Percentiles rank a stretch among this genome's conserved stretches.
phyloP scores from a whole-genome alignment of 73 alveolate genomes.

The Tetrahymena borealis region DNA sequence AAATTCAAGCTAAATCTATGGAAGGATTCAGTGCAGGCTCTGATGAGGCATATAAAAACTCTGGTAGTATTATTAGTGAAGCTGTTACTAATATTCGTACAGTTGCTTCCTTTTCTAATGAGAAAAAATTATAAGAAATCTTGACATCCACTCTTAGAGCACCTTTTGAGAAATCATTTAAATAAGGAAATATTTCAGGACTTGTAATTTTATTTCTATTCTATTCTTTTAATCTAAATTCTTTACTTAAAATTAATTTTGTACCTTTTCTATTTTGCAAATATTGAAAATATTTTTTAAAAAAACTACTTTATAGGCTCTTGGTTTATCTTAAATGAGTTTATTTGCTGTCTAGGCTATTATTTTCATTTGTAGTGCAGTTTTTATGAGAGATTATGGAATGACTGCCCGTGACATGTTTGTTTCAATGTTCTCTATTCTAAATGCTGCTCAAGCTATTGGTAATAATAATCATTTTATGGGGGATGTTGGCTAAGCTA shows the following conservation, averaged over 20 bases:
- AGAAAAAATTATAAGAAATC: slow-evolving; percentile 42
- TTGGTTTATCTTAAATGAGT: slow-evolving; percentile 64
- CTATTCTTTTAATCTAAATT: too few species aligned
- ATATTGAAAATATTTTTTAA: too few species aligned
- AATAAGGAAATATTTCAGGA: slow-evolving; percentile 62
- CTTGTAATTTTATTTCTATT: too few species aligned
- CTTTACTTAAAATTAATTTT: too few species aligned
- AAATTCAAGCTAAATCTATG: slow-evolving; percentile 43
- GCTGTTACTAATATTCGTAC: slow-evolving; percentile 36
- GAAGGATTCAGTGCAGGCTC: slow-evolving; percentile 42
- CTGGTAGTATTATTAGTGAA: slow-evolving; percentile 15
- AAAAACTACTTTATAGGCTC: too few species aligned
- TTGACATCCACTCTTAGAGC: slow-evolving; percentile 34
- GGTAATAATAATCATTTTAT: slow-evolving; percentile 66
- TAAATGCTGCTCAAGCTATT: slow-evolving; percentile 71
- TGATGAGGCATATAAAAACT: slow-evolving; percentile 7
- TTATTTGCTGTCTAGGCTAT: slow-evolving; percentile 60
- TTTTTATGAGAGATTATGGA: slow-evolving; percentile 46
- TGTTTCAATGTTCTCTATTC: slow-evolving; percentile 60
- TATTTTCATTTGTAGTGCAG: slow-evolving; percentile 63
- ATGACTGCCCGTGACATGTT: slow-evolving; percentile 50
- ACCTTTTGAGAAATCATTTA: slow-evolving; percentile 33
- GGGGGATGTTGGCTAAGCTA: slow-evolving; percentile 70
- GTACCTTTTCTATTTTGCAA: too few species aligned
- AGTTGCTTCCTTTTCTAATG: slow-evolving; percentile 24